phyloP scores from a whole-genome alignment of 23 red algal genomes.

The Agarophyton chilense region DNA sequence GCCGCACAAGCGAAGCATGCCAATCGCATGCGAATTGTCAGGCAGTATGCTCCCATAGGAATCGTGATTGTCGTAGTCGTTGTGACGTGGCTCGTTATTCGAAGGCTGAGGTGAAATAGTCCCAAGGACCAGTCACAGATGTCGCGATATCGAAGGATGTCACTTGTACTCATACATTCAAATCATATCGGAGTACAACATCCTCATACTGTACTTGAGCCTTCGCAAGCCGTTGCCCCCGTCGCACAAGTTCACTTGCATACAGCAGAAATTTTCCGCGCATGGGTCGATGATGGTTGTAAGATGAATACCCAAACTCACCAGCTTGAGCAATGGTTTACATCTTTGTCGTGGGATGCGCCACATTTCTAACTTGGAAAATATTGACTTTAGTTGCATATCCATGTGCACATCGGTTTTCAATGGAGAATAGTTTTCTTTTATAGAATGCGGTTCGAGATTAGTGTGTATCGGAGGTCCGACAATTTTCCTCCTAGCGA shows the following conservation, averaged over 20 bases:
- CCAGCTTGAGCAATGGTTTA: neutral
- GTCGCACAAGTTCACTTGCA: too few relatives aligned
- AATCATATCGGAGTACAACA: neutral
- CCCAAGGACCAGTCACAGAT: neutral
- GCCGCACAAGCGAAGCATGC: slow-evolving; percentile 79
- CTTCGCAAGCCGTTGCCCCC: neutral
- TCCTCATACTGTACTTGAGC: neutral
- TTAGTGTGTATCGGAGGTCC: neutral
- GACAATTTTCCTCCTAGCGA: slow-evolving; percentile 19
- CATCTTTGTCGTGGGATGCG: neutral
- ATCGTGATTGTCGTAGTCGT: slow-evolving; percentile 62
- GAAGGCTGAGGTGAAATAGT: slow-evolving; percentile 35
- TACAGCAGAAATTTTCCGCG: neutral
- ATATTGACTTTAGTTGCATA: neutral
- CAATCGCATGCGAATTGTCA: slow-evolving; percentile 81
- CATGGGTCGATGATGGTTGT: neutral
- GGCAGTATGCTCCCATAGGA: slow-evolving; percentile 82
- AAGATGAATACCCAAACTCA: neutral
- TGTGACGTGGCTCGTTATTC: slow-evolving; percentile 39
- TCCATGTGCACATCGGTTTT: neutral
- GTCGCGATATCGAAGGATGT: neutral
- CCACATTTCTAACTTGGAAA: neutral
- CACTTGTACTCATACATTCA: neutral
- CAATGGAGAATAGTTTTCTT: neutral
- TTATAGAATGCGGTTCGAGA: neutral